A percentile compares a stretch with the other conserved stretches of the same genome.
These are phyloP conservation scores for Ascochyta lentis DNA, from an alignment of 2,329 filamentous ascomycete species.

Conservation along the genomic window DNA sequence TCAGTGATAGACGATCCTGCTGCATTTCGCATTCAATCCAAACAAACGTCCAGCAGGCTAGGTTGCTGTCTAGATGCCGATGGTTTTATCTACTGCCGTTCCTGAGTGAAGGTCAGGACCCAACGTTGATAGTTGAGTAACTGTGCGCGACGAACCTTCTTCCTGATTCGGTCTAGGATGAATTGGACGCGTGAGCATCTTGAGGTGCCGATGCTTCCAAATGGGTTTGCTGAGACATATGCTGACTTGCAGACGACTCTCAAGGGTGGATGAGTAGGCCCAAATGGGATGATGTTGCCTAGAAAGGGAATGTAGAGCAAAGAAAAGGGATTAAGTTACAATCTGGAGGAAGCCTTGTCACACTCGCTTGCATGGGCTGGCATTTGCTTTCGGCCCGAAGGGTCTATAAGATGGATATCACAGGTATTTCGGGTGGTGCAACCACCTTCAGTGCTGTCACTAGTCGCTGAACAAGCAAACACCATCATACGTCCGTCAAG, in stretches of 20 bases:
- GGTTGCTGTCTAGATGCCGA: background rate
- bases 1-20: background rate
- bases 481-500: background rate
- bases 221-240: background rate
- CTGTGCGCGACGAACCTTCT: background rate
- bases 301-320: background rate
- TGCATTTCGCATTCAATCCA: background rate
- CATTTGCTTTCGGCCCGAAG: constrained; percentile 1
- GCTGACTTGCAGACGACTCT: background rate
- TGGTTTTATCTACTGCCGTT: background rate
- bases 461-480: background rate
- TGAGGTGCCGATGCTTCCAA: background rate
- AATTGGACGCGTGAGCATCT: background rate
- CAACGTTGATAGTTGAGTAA: background rate
- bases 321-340: background rate
- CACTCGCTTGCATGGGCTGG: background rate
- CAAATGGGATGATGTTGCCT: background rate
- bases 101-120: background rate
- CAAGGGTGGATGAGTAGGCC: background rate
- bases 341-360: background rate
- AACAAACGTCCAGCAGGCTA: background rate
- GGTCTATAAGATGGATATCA: background rate
- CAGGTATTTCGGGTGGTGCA: constrained; percentile 3
- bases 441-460: background rate
- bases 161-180: background rate